A percentile compares a stretch with the other conserved stretches of the same genome.
phyloP scores from a whole-genome alignment of 176 grass and related monocot genomes.

The Cymbopogon citratus region DNA sequence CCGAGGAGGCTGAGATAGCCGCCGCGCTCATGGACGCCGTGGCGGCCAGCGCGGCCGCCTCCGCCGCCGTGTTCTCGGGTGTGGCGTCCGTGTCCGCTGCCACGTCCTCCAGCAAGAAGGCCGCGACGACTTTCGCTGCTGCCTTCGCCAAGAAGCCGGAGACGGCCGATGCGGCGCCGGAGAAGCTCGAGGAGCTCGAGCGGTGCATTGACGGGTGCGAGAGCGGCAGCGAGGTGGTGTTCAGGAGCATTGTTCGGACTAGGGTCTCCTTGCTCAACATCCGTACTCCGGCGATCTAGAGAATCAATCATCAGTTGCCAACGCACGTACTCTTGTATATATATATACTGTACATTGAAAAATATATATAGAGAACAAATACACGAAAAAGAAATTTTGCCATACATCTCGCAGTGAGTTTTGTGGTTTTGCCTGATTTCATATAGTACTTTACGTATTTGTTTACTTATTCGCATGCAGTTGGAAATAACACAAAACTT shows the following conservation, averaged over 20 bases:
- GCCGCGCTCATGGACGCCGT: slow-evolving; percentile 28
- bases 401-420: not conserved
- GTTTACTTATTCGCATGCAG: not conserved
- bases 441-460: too few species aligned
- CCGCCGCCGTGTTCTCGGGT: slow-evolving; percentile 13
- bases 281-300: slow-evolving; percentile 39
- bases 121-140: not conserved
- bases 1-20: not conserved
- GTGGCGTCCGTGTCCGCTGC: slow-evolving; percentile 1
- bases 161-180: not conserved
- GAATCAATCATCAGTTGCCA: not conserved
- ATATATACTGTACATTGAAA: slow-evolving; percentile 8
- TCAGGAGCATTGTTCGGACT: slow-evolving; percentile 35
- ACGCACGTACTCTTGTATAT: not conserved
- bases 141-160: slow-evolving; percentile 5
- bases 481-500: not conserved
- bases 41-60: not conserved
- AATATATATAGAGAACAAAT: not conserved
- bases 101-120: not conserved
- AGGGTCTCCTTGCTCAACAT: slow-evolving; percentile 60
- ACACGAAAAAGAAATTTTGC: not conserved
- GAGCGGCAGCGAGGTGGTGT: slow-evolving; percentile 28
- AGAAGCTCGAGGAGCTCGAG: slow-evolving; percentile 28
- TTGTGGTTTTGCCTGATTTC: not conserved
- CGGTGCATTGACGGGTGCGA: slow-evolving; percentile 32